phyloP scores from a whole-genome alignment of 371 early-diverging fungal species.

The Capillidium heterosporum region DNA sequence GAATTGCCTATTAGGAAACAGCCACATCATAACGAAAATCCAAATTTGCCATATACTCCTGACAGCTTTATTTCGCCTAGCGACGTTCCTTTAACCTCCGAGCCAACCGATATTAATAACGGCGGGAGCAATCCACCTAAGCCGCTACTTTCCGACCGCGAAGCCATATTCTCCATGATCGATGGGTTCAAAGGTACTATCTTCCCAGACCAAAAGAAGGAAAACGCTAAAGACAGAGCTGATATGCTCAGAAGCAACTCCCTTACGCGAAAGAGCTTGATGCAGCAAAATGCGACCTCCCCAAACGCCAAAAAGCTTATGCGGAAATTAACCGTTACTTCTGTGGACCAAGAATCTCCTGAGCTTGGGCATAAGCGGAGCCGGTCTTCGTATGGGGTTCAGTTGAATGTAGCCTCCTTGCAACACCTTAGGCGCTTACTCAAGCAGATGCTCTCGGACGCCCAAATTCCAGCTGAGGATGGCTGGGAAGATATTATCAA shows the following conservation, averaged over 20 bases:
- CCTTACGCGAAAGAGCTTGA: background rate
- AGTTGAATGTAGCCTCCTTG: constrained; percentile 43
- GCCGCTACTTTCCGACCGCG: background rate
- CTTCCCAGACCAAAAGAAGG: background rate
- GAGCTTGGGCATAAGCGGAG: background rate
- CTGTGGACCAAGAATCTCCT: background rate
- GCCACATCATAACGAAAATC: background rate
- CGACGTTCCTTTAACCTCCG: background rate
- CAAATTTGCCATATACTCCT: background rate
- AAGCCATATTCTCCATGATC: background rate
- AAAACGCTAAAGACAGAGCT: background rate
- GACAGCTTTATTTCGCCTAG: background rate
- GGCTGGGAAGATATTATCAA: constrained; percentile 62
- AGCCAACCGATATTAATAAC: too few relatives aligned
- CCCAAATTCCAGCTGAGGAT: constrained; percentile 13
- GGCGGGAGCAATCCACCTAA: too few relatives aligned
- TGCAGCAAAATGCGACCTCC: background rate
- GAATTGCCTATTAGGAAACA: background rate
- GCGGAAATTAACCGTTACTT: constrained; percentile 1
- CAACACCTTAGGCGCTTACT: constrained; percentile 43
- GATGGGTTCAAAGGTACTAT: background rate
- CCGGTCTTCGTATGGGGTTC: background rate
- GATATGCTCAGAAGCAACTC: background rate
- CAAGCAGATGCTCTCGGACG: constrained; percentile 22
- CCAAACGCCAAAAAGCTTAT: constrained; percentile 1